phyloP scores from a whole-genome alignment of 2,329 filamentous ascomycete genomes.

The Penicillium sp. region DNA sequence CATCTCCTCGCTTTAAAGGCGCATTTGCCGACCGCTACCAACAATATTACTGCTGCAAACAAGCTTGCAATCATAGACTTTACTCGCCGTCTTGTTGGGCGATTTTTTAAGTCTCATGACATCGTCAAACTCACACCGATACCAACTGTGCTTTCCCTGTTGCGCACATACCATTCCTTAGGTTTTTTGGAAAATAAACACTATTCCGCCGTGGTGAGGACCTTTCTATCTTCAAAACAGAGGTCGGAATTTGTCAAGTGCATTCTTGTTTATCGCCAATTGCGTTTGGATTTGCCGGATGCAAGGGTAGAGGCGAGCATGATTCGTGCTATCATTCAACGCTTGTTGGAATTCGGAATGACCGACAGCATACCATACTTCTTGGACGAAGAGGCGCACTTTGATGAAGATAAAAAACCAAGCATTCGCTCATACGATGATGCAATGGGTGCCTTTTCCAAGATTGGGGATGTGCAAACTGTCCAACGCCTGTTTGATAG shows the following conservation, averaged over 20 bases:
- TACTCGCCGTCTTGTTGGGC: neutral
- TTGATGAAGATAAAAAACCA: conserved; percentile 29
- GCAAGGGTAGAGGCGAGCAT: conserved; percentile 21
- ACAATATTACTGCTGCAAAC: neutral
- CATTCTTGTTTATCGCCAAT: conserved; percentile 43
- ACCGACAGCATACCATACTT: conserved; percentile 40
- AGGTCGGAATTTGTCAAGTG: conserved; percentile 30
- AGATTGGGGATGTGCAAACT: conserved; percentile 46
- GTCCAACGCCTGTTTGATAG: conserved; percentile 48
- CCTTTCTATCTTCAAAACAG: conserved; percentile 26
- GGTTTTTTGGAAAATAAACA: conserved; percentile 24
- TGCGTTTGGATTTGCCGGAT: conserved; percentile 35
- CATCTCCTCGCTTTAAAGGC: neutral
- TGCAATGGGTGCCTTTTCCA: conserved; percentile 45
- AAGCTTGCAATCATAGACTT: neutral
- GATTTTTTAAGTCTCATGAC: neutral
- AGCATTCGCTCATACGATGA: conserved; percentile 34
- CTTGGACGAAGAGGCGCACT: conserved; percentile 40
- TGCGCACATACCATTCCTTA: conserved; percentile 26
- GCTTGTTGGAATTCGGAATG: conserved; percentile 30
- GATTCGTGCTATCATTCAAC: conserved; percentile 26
- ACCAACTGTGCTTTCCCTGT: conserved; percentile 21
- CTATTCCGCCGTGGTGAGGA: conserved; percentile 23
- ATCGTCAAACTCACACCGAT: neutral
- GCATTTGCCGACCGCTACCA: too few relatives aligned